A percentile compares a stretch with the other conserved stretches of the same genome.
Conservation (phyloP, 495 filamentous ascomycete species). For the Penicillium goetzii region DNA sequence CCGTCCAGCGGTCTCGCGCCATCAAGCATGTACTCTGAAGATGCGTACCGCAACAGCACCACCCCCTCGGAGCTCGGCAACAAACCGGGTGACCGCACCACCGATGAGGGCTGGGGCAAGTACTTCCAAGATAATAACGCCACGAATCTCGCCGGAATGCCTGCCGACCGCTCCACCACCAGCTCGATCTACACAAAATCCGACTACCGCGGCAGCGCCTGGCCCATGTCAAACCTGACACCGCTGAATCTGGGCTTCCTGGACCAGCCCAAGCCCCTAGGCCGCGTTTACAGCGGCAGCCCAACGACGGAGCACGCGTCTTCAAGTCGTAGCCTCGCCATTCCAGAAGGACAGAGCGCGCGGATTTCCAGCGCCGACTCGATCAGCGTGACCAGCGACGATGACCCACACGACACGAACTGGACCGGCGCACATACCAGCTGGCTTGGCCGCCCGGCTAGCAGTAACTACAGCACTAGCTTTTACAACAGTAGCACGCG, state of each 20-base stretch:
- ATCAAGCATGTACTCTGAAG: constrained; percentile 31
- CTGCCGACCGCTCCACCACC: constrained; percentile 33
- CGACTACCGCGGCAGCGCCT: constrained; percentile 43
- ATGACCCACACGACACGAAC: constrained; percentile 51
- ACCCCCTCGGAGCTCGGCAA: constrained; percentile 19
- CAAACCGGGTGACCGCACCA: constrained; percentile 50
- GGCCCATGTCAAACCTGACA: constrained; percentile 42
- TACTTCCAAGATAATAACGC: constrained; percentile 61
- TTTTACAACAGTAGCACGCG: constrained; percentile 46
- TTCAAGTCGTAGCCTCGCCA: constrained; percentile 42
- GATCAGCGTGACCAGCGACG: constrained; percentile 58
- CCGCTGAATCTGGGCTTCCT: constrained; percentile 45
- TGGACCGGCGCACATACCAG: constrained; percentile 52
- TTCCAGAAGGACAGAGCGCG: constrained; percentile 63
- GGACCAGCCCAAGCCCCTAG: constrained; percentile 47
- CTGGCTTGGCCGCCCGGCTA: constrained; percentile 55
- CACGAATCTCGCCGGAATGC: constrained; percentile 42
- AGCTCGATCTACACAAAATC: constrained; percentile 39
- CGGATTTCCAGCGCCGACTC: constrained; percentile 65
- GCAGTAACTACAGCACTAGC: constrained; percentile 65
- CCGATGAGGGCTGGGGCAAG: constrained; percentile 62
- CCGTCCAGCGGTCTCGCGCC: constrained; percentile 36
- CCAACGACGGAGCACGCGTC: constrained; percentile 64
- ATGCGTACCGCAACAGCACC: constrained; percentile 29
- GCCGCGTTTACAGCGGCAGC: constrained; percentile 65